These are phyloP conservation scores for Salix brachista DNA, from an alignment of 345 rosid genomes.

Conservation along the genomic window DNA sequence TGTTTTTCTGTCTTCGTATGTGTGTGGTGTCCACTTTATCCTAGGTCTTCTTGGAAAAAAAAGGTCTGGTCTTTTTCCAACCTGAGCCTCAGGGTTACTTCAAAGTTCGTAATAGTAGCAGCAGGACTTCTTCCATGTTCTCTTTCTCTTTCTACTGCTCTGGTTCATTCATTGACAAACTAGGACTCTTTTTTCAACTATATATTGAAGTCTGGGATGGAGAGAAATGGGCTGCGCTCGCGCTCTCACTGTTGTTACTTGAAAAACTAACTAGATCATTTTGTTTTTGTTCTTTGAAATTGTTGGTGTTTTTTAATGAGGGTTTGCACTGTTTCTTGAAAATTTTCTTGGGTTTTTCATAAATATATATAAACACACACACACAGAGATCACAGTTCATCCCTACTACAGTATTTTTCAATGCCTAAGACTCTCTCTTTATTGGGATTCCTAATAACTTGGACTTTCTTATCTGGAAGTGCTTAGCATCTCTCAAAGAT, in stretches of 20 bases:
- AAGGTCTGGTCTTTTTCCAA: conserved; percentile 34
- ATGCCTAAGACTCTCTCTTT: background rate
- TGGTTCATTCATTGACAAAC: background rate
- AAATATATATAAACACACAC: background rate
- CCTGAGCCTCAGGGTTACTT: conserved; percentile 4
- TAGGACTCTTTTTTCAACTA: background rate
- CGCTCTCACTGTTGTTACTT: background rate
- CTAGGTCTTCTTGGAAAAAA: conserved; percentile 42
- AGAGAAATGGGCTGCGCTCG: background rate
- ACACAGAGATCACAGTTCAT: background rate
- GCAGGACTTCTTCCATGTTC: background rate
- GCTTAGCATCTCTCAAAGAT: background rate
- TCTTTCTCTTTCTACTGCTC: conserved; percentile 5
- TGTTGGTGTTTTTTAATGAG: background rate
- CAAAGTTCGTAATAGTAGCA: background rate
- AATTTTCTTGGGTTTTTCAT: background rate
- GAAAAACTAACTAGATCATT: background rate
- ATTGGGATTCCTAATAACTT: background rate
- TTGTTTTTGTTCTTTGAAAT: background rate
- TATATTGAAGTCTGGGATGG: background rate
- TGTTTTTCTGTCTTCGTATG: conserved; percentile 4
- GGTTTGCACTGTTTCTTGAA: background rate
- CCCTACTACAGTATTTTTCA: background rate
- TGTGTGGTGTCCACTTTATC: conserved; percentile 2
- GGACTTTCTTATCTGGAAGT: background rate